Evolutionary conservation across 371 early-diverging fungal genomes (phyloP), one percentile per base, ranked within the genome.

Genomic region (Mortierella sp.): DNA sequence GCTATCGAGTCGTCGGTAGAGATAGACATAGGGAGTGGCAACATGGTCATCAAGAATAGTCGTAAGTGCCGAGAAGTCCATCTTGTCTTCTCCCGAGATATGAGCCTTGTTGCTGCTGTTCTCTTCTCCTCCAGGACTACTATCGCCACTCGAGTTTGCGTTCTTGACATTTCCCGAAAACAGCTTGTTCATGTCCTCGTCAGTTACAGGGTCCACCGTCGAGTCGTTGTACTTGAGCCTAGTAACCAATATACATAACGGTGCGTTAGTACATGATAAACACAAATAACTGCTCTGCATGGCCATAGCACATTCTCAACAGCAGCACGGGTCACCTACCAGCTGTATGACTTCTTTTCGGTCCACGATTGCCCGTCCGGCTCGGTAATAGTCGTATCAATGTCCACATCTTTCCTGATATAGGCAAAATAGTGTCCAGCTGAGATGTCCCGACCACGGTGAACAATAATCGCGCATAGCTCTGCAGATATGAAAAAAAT

Each of bases 221-320:
- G 74, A 65, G 50, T 81, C 82, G 22, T 81, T 81, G 71, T 77
- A 81, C 64, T 77, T 77, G 14, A 81, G 31, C 82, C 82, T 81
- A 74, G 4, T 37, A 9, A 4, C 45, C n/a, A n/a, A 16, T 13
- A 16, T 5, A 22, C 22, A 63, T 39, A 29, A 16, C 11, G 10
- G 2, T 11, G 16, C 34, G 41, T 37, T 8, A 37, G 37, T 19
- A 7, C 5, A 1, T 43, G 10, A 53, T 16, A 6, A 53, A 41
- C 11, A 43, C 14, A 4, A 24, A 16, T 16, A n/a, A 29, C 14
- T 29, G 16, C 5, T 31, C 34, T 34, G 31, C 24, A 43, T 14
- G n/a, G 22, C 34, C 0, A 65, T 26, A 5, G 64, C 19, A 48
- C 11, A 58, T 11, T 22, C 16, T 31, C 19, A 4, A 53, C 29